Evolutionary conservation across 2,329 filamentous ascomycete species (phyloP), one percentile per base, ranked within the genome.

Genomic region (Colletotrichum tamarilloi): DNA sequence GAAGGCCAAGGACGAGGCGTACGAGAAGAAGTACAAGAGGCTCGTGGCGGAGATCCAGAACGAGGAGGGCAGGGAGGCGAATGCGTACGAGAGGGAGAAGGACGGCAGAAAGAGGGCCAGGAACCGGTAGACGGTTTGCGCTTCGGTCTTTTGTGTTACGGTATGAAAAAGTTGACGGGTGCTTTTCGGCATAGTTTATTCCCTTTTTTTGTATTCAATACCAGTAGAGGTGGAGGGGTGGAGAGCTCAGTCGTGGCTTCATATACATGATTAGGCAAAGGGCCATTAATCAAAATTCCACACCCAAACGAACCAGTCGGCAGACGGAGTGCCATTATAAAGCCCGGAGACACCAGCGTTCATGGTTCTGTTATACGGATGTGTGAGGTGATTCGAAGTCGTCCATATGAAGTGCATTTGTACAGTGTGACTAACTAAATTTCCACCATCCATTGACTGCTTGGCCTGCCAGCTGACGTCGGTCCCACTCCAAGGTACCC

Each of bases 11-110:
- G 97, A 98, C 86, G 91, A 90, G 71, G 95, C 94, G 76, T 98
- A 99, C 87, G 96, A 98, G 87, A 94, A 94, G 88, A 98, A 98
- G 89, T 97, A 96, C 87, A 94, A 93, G 88, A 91, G 93, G 76
- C 87, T 99, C 74, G 91, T 98, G 77, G 94, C 95, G 11, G 95
- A 98, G 88, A 98, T 99, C 78, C 96, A 99, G 85, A 94, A 93
- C 77, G 93, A 98, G 85, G 97, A 98, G 83, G 96, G 96, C 1
- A 87, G 89, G 72, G 95, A 97, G 83, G 89, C 91, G 56, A 98
- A 98, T 84, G 90, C 89, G 62, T 98, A 98, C 88, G 95, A 97
- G 84, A 89, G 93, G 78, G 95, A 97, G 87, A 97, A 92, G 88
- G 88, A 90, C 81, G 87, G 88, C 81, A 89, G 95, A 82, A 95